Conservation (phyloP, 176 grass and related monocot genomes). For the Rhynchospora pubera region DNA sequence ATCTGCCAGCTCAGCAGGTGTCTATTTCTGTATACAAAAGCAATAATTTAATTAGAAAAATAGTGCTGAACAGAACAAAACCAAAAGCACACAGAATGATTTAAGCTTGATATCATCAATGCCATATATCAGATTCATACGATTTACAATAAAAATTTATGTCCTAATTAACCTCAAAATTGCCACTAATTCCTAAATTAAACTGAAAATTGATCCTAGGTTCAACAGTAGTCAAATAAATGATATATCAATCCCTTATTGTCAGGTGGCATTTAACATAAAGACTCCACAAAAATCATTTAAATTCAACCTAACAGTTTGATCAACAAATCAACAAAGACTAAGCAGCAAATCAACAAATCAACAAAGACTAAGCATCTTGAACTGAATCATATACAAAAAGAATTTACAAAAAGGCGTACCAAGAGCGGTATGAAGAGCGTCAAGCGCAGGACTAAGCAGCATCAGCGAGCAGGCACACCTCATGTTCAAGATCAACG, state of each 20-base stretch:
- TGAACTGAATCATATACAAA: too few species aligned
- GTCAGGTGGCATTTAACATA: not conserved
- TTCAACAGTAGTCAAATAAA: not conserved
- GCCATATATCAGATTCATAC: not conserved
- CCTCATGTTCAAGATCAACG: too few species aligned
- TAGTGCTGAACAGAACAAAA: not conserved
- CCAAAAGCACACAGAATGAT: not conserved
- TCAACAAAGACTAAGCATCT: too few species aligned
- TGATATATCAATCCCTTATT: not conserved
- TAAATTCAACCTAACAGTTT: not conserved
- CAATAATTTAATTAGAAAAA: not conserved
- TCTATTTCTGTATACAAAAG: conserved; percentile 24
- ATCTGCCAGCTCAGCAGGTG: conserved; percentile 71
- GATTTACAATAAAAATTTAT: not conserved
- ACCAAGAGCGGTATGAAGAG: too few species aligned
- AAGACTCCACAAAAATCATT: not conserved
- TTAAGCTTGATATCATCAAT: not conserved
- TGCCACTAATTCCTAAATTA: not conserved
- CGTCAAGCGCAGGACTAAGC: too few species aligned
- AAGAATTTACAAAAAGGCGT: too few species aligned
- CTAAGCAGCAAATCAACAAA: too few species aligned
- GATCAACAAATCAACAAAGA: not conserved
- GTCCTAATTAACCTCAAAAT: not conserved
- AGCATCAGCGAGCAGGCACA: too few species aligned
- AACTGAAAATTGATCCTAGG: not conserved